Evolutionary conservation across 2,329 filamentous ascomycete species (phyloP), one percentile per base, ranked within the genome.

Genomic region (Trichocomaceae sp.): DNA sequence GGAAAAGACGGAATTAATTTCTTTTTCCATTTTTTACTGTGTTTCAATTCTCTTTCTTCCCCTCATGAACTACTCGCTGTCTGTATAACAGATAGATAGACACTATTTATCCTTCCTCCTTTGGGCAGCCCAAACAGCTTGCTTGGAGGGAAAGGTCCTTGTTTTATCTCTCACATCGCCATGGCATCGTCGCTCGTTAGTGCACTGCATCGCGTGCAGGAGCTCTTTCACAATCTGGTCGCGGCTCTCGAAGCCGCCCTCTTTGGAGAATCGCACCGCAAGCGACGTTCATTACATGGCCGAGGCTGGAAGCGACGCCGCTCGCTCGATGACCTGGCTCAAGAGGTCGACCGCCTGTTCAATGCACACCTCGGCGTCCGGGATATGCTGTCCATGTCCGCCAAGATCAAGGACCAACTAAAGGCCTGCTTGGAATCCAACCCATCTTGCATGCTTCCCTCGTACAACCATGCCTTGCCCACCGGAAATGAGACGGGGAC

Each of bases 361-460:
- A 66, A 65, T 6, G 60, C 66, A 2, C 72, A 71, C 15, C 58
- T 75, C 23, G 63, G 66, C 15, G 62, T 65, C 22, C 59, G 58
- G 42, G 69, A 68, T 45, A 71, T 77, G 72, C 51, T 71, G 45
- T 61, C 63, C 51, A 76, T 77, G 73, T 76, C 75, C 3, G 66
- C 70, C 44, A 68, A 70, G 59, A 72, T 76, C 39, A 71, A 71
- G 26, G 69, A 71, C 22, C 80, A 84, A 61, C 83, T 83, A 61
- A 70, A 72, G 50, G 72, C 77, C 50, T 79, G 78, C 60, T 70
- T 84, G 29, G 75, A 79, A 60, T 71, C 74, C 42, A 83, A 79
- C 65, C 75, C 80, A 22, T 78, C 80, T 56, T 83, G 79, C 69
- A 85, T 86, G 83, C 72, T 85, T 52, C 83, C 83, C 2, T 85